A percentile compares a stretch with the other conserved stretches of the same genome.
phyloP scores from a whole-genome alignment of 306 rosid species.

The Quercus suber region DNA sequence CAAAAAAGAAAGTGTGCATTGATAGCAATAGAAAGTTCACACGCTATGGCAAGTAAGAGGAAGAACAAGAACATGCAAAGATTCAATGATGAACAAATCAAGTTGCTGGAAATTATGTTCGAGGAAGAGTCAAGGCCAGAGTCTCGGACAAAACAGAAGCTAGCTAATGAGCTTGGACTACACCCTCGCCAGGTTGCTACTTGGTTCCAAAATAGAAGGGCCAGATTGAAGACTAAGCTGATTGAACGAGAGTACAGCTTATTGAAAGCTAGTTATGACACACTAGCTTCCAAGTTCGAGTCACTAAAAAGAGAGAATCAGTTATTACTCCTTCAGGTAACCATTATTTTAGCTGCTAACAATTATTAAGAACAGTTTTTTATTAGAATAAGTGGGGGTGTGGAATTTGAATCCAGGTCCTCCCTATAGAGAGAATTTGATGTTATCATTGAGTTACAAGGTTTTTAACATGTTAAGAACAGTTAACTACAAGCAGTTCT shows the following conservation, averaged over 20 bases:
- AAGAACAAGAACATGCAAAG: conserved; percentile 58
- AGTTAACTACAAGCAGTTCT: not conserved
- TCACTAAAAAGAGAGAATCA: conserved; percentile 73
- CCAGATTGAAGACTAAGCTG: conserved; percentile 87
- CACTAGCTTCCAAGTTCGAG: conserved; percentile 57
- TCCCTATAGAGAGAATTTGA: not conserved
- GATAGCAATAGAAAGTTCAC: not conserved
- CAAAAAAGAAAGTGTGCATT: not conserved
- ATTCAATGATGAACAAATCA: conserved; percentile 82
- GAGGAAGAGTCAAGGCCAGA: conserved; percentile 80
- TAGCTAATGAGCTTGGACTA: conserved; percentile 80
- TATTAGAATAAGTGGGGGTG: too few species aligned
- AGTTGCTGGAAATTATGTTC: conserved; percentile 61
- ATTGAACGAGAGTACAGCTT: conserved; percentile 54
- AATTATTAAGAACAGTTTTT: not conserved
- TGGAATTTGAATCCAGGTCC: too few species aligned
- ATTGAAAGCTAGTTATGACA: conserved; percentile 49
- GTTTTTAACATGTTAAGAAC: not conserved
- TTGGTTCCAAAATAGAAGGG: conserved; percentile 95
- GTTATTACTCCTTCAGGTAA: conserved; percentile 65
- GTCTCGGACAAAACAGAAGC: conserved; percentile 58
- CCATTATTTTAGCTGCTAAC: not conserved
- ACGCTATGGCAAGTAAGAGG: conserved; percentile 28
- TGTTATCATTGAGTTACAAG: too few species aligned
- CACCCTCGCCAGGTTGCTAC: conserved; percentile 87